A percentile compares a stretch with the other conserved stretches of the same genome.
Evolutionary conservation across 768 basidiomycete genomes (phyloP).

Genomic region (Gymnopilus dilepis): DNA sequence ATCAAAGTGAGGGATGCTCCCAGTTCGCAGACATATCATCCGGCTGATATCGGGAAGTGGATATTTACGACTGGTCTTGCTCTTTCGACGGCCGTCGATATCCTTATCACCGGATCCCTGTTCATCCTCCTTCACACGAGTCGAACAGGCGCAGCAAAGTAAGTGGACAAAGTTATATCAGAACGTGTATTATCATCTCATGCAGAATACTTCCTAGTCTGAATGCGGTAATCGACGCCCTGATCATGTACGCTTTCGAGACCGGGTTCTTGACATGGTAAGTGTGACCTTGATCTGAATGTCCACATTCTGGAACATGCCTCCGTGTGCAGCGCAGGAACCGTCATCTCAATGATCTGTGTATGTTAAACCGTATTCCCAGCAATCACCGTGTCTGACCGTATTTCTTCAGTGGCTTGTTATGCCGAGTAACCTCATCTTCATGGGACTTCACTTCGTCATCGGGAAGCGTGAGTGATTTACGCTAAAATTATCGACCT

Average conservation of each 20-base stretch:
- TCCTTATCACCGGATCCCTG: constrained; percentile 52
- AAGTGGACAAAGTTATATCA: constrained; percentile 13
- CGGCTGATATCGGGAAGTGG: constrained; percentile 42
- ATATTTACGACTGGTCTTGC: constrained; percentile 58
- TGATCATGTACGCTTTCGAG: constrained; percentile 58
- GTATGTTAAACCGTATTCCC: constrained; percentile 33
- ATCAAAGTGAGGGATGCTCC: constrained; percentile 26
- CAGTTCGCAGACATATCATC: background rate
- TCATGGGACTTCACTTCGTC: constrained; percentile 55
- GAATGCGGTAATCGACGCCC: constrained; percentile 49
- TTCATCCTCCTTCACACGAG: constrained; percentile 47
- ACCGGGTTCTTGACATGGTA: constrained; percentile 57
- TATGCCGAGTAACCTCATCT: constrained; percentile 49
- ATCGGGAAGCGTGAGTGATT: constrained; percentile 49
- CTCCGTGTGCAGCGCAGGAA: constrained; percentile 41
- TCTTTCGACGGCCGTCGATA: constrained; percentile 52
- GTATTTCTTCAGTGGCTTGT: constrained; percentile 44
- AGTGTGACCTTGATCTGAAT: background rate
- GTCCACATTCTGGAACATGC: background rate
- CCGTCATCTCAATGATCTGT: constrained; percentile 53
- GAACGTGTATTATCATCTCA: background rate
- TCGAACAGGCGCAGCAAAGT: constrained; percentile 44
- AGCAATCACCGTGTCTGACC: constrained; percentile 1
- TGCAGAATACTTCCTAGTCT: constrained; percentile 34
- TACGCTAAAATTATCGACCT: constrained; percentile 15